Base-by-base conservation (phyloP, 2,329 filamentous ascomycete genomes). In the Trichoderma cornu-damae region DNA sequence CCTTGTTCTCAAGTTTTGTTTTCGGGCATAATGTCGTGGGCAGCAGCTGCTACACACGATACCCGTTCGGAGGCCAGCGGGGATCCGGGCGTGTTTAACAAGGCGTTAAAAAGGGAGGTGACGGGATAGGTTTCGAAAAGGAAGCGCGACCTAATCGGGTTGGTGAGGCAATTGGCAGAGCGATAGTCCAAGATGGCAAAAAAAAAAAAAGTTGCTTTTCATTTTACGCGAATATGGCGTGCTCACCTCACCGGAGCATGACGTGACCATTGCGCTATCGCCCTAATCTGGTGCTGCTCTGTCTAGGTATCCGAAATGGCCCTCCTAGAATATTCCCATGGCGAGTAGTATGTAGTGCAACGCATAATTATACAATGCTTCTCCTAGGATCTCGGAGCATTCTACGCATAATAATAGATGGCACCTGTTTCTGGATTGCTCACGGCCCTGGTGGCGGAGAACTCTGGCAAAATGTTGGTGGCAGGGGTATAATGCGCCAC, bases 11-110 rank as follows among this genome's bases (percentile, higher is more conserved):
- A 28, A 46, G 43, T 61, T 59, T 60, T 16, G n/a, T n/a, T 53
- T 43, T 44, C 11, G 59, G n/a, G 51, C 60, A 60, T 58, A 59
- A 61, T 64, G 56, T 58, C 60, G 61, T 63, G 53, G 62, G 54
- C 46, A 49, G 57, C 58, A 52, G 28, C 38, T 32, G 7, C 30
- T 57, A 28, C 35, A 51, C 28, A 28, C 22, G 52, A 59, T 59
- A 59, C 52, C 57, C 42, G 46, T 34, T 59, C 37, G 51, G 53
- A 57, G 57, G 57, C 52, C 52, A 57, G 52, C 37, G 44, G 57
- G 57, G 57, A 54, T 59, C 44, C 51, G 43, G 42, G 18, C 38
- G 55, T 58, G 55, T 58, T 49, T 52, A 37, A 47, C 22, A 43
- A 44, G 55, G 55, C 47, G 55, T 58, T 58, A 24, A 30, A n/a